A percentile compares a stretch with the other conserved stretches of the same genome.
These are phyloP conservation scores for Beauveria medogensis DNA, from an alignment of 2,329 filamentous ascomycete genomes.

Conservation along the genomic window DNA sequence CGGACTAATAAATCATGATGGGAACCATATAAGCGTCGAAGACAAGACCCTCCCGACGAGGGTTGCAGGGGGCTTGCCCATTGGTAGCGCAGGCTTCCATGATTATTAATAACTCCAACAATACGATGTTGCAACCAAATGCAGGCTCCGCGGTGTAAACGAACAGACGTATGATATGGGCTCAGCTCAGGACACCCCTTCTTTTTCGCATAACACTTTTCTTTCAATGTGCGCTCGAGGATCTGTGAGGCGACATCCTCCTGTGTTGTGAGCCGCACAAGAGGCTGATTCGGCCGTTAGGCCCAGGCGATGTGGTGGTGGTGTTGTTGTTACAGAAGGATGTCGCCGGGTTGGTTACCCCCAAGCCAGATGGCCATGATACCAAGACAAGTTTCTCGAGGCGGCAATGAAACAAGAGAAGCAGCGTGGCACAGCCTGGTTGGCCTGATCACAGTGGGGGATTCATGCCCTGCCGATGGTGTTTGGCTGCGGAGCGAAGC, in stretches of 20 bases:
- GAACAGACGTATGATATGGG: background rate
- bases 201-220: too few species aligned
- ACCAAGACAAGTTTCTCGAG: background rate
- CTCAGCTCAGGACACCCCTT: background rate
- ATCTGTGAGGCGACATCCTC: background rate
- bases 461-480: background rate
- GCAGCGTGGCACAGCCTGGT: slow-evolving; percentile 6
- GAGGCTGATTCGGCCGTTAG: background rate
- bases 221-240: background rate
- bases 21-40: too few species aligned
- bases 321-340: background rate
- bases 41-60: background rate
- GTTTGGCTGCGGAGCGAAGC: background rate
- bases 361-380: background rate
- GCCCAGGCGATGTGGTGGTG: background rate
- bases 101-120: background rate
- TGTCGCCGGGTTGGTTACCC: background rate
- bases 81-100: background rate
- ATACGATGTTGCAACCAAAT: background rate
- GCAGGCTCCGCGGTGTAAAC: background rate
- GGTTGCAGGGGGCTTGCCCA: background rate
- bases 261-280: background rate
- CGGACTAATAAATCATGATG: too few species aligned
- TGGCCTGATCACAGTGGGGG: slow-evolving; percentile 1
- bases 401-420: background rate